Percentiles rank a stretch among this genome's conserved stretches.
Evolutionary conservation across 805 yeast genomes (phyloP).

Genomic region (Diddensiella transvaalensis): DNA sequence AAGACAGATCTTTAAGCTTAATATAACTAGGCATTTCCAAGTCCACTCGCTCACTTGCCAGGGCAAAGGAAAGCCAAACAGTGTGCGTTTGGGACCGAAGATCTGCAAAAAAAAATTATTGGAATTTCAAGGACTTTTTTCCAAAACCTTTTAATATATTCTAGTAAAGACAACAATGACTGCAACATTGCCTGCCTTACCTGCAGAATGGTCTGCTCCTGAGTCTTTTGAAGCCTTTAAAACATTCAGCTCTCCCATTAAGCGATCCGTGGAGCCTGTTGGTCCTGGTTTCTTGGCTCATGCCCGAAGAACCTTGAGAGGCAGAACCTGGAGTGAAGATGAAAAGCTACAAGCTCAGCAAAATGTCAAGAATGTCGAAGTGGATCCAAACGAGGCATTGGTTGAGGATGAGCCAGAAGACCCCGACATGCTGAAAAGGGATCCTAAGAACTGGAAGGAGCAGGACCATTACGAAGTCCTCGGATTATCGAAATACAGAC

Average conservation of each 20-base stretch:
- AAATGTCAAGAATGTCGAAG: conserved; percentile 71
- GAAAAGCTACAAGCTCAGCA: conserved; percentile 90
- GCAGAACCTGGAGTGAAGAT: conserved; percentile 98
- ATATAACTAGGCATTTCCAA: background rate
- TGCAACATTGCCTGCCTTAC: conserved; percentile 25
- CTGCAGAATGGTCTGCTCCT: conserved; percentile 25
- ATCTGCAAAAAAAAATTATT: conserved; percentile 4
- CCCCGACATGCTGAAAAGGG: conserved; percentile 77
- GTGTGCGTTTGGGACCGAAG: conserved; percentile 5
- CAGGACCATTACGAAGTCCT: conserved; percentile 95
- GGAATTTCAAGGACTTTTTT: background rate
- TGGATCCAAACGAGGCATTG: conserved; percentile 47
- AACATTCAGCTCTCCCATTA: conserved; percentile 31
- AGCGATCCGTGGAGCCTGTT: conserved; percentile 87
- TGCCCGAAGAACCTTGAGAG: conserved; percentile 91
- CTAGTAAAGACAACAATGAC: conserved; percentile 4
- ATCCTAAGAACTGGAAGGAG: conserved; percentile 97
- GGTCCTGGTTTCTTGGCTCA: conserved; percentile 95
- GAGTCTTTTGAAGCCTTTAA: conserved; percentile 28
- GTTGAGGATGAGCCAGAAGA: conserved; percentile 63
- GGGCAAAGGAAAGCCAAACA: too few species aligned
- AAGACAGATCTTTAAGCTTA: conserved; percentile 7
- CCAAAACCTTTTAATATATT: background rate
- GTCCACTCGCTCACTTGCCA: too few species aligned
- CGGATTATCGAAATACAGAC: conserved; percentile 88